phyloP scores from a whole-genome alignment of 345 rosid species.

The Isatis tinctoria region DNA sequence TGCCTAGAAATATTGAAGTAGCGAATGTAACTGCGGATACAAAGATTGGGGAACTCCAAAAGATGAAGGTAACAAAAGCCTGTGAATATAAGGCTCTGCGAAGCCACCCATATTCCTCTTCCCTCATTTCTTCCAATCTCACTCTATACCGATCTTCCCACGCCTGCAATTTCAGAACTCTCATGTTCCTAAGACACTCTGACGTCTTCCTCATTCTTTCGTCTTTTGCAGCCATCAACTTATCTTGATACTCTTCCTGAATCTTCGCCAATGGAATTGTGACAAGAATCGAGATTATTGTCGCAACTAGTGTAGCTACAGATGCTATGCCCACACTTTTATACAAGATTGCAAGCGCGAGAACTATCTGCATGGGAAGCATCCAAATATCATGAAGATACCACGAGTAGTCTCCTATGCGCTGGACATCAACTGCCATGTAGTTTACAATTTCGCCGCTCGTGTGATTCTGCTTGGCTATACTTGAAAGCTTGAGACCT shows the following conservation, averaged over 20 bases:
- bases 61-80: conserved; percentile 91
- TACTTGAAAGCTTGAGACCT: conserved; percentile 86
- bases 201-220: conserved; percentile 99
- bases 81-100: conserved; percentile 95
- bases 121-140: conserved; percentile 85
- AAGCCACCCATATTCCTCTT: conserved; percentile 89
- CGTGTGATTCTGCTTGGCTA: conserved; percentile 90
- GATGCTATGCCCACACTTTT: conserved; percentile 97
- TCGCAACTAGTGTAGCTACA: conserved; percentile 84
- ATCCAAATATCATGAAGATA: conserved; percentile 99
- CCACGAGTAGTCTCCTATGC: conserved; percentile 97
- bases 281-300: conserved; percentile 75
- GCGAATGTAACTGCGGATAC: conserved; percentile 93
- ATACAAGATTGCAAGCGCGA: conserved; percentile 90
- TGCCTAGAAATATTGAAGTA: conserved; percentile 82
- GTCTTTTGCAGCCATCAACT: conserved; percentile 93
- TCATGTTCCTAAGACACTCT: conserved; percentile 95
- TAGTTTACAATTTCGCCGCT: conserved; percentile 96
- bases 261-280: conserved; percentile 84
- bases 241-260: conserved; percentile 96
- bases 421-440: conserved; percentile 99
- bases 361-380: conserved; percentile 96
- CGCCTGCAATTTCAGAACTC: conserved; percentile 95
- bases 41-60: conserved; percentile 99
- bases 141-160: conserved; percentile 94